Percentiles rank a stretch among this genome's conserved stretches.
These are phyloP conservation scores for Trapa bicornis DNA, from an alignment of 345 rosid genomes.

Conservation along the genomic window DNA sequence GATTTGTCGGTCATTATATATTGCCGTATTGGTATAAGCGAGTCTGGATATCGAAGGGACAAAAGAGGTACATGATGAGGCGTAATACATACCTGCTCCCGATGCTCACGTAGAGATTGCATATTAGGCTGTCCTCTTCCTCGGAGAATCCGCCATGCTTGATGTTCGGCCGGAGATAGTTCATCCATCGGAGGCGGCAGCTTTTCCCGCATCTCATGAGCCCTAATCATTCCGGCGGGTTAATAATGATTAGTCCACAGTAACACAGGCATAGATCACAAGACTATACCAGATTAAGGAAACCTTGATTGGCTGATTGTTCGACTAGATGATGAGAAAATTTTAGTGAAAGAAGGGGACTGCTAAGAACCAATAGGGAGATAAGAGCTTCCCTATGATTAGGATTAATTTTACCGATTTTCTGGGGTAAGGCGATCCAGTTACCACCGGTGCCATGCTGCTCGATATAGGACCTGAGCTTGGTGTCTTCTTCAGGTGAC, in stretches of 20 bases:
- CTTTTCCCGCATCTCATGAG: conserved; percentile 75
- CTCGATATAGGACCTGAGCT: conserved; percentile 55
- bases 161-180: conserved; percentile 57
- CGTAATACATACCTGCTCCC: conserved; percentile 40
- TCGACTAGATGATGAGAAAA: neutral
- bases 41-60: neutral
- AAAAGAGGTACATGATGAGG: neutral
- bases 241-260: neutral
- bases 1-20: no score
- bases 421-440: conserved; percentile 76
- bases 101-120: conserved; percentile 42
- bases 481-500: conserved; percentile 81
- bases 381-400: neutral
- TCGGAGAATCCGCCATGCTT: conserved; percentile 63
- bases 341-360: neutral
- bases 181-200: conserved; percentile 65
- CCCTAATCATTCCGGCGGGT: conserved; percentile 19
- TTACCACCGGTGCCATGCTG: conserved; percentile 62
- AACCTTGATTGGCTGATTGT: neutral
- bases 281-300: neutral
- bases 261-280: neutral
- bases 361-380: neutral
- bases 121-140: conserved; percentile 54
- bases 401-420: conserved; percentile 34
- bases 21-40: neutral